Evolutionary conservation across 2,329 filamentous ascomycete genomes (phyloP).

Genomic region (Fusarium hainanense): DNA sequence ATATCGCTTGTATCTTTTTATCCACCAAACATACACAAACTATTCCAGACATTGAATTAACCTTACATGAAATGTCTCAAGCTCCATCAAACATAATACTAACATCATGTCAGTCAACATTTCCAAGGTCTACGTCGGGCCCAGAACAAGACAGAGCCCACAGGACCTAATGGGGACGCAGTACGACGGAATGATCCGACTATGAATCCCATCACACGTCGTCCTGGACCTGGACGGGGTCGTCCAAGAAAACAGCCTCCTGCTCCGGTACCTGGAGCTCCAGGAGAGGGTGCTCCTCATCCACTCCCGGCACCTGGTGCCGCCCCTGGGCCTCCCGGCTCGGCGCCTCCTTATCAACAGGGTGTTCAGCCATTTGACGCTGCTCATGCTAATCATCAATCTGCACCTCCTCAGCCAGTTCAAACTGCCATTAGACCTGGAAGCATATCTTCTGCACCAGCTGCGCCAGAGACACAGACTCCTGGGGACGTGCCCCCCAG

Average conservation of each 20-base stretch:
- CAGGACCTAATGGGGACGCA: slow-evolving; percentile 50
- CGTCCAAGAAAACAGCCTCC: slow-evolving; percentile 61
- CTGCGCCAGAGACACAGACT: neutral
- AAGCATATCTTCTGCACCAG: neutral
- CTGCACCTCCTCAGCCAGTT: neutral
- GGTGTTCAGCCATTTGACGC: slow-evolving; percentile 3
- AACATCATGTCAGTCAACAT: slow-evolving; percentile 61
- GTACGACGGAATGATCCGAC: slow-evolving; percentile 61
- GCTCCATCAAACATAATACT: slow-evolving; percentile 6
- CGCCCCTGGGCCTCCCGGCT: slow-evolving; percentile 11
- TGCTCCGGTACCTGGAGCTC: slow-evolving; percentile 20
- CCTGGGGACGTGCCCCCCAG: neutral
- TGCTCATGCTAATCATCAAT: slow-evolving; percentile 3
- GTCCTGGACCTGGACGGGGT: slow-evolving; percentile 68
- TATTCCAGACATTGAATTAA: neutral
- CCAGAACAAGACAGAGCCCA: slow-evolving; percentile 63
- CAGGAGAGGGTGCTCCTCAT: slow-evolving; percentile 18
- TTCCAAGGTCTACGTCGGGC: slow-evolving; percentile 68
- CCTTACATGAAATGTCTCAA: neutral
- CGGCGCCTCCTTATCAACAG: slow-evolving; percentile 14
- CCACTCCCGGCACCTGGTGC: slow-evolving; percentile 13
- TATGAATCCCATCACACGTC: slow-evolving; percentile 68
- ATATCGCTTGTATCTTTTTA: neutral
- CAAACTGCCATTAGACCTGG: slow-evolving; percentile 3
- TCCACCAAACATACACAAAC: neutral